Percentiles rank a stretch among this genome's conserved stretches.
Conservation (phyloP, 768 basidiomycete genomes). For the Butyriboletus loyo region DNA sequence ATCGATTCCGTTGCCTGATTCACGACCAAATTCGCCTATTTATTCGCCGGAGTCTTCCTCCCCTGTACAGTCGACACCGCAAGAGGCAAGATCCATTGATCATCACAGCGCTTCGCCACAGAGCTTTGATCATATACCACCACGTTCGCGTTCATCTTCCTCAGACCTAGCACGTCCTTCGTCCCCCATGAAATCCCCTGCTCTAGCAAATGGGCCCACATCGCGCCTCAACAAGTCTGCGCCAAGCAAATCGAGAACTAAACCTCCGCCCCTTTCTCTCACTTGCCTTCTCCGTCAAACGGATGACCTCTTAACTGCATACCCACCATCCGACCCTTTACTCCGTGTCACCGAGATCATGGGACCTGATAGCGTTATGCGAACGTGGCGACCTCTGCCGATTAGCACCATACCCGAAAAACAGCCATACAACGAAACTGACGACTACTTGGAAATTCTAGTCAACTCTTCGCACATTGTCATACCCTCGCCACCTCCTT, state of each 20-base stretch:
- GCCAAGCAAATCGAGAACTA: constrained; percentile 10
- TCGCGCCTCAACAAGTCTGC: constrained; percentile 1
- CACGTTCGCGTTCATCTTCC: constrained; percentile 6
- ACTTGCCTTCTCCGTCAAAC: constrained; percentile 52
- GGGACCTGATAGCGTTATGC: constrained; percentile 74
- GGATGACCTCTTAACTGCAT: constrained; percentile 54
- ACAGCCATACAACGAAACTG: constrained; percentile 20
- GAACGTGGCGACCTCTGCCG: constrained; percentile 55
- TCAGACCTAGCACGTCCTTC: neutral
- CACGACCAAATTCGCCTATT: constrained; percentile 15
- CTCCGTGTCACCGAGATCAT: constrained; percentile 58
- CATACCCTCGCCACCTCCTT: constrained; percentile 26
- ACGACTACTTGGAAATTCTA: constrained; percentile 26
- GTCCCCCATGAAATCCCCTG: neutral
- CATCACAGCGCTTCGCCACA: neutral
- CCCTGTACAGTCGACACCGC: neutral
- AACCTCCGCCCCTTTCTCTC: constrained; percentile 37
- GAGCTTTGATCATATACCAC: neutral
- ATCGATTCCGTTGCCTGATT: constrained; percentile 20
- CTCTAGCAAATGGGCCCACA: neutral
- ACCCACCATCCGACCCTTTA: constrained; percentile 58
- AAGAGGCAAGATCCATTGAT: neutral
- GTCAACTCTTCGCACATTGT: constrained; percentile 23
- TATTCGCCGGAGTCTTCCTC: neutral
- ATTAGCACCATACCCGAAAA: constrained; percentile 27